Evolutionary conservation across 208 protist species (phyloP).

Genomic region (Leishmania braziliensis): DNA sequence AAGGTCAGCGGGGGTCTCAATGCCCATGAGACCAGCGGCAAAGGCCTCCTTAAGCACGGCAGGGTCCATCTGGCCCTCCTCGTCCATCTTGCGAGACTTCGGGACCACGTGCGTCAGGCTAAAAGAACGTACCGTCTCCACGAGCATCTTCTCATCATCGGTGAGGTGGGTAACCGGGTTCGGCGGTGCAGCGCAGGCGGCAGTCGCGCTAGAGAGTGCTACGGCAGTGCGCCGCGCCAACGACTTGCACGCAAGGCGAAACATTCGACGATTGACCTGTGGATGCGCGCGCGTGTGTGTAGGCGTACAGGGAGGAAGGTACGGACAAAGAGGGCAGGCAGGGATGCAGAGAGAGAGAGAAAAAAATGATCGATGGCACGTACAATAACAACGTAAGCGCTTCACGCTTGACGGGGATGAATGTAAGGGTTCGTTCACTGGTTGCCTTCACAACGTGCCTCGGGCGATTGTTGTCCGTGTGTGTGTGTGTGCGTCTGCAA

Average conservation of each 20-base stretch:
- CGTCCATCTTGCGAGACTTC: conserved; percentile 79
- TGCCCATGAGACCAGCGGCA: conserved; percentile 83
- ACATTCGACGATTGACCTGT: conserved; percentile 26
- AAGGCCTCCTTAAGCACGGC: conserved; percentile 77
- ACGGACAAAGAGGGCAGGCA: too few relatives aligned
- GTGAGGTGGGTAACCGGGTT: conserved; percentile 49
- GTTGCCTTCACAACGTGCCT: not conserved
- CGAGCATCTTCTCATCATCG: conserved; percentile 75
- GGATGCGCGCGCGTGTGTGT: not conserved
- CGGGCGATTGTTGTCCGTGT: not conserved
- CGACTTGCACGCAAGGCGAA: conserved; percentile 32
- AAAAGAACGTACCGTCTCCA: conserved; percentile 72
- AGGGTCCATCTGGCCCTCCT: conserved; percentile 63
- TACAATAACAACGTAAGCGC: not conserved
- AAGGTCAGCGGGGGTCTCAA: conserved; percentile 69
- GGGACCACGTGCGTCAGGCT: conserved; percentile 68
- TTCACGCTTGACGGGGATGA: not conserved
- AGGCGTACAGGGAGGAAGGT: not conserved
- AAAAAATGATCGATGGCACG: not conserved
- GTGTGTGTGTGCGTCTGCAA: not conserved
- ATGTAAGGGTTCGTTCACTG: not conserved
- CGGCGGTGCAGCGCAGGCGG: conserved; percentile 17
- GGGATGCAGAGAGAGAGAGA: not conserved
- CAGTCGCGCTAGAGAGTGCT: conserved; percentile 15
- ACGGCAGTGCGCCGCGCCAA: conserved; percentile 46